Base-by-base conservation (phyloP, 2,329 filamentous ascomycete species). In the Penicillium janthinellum region DNA sequence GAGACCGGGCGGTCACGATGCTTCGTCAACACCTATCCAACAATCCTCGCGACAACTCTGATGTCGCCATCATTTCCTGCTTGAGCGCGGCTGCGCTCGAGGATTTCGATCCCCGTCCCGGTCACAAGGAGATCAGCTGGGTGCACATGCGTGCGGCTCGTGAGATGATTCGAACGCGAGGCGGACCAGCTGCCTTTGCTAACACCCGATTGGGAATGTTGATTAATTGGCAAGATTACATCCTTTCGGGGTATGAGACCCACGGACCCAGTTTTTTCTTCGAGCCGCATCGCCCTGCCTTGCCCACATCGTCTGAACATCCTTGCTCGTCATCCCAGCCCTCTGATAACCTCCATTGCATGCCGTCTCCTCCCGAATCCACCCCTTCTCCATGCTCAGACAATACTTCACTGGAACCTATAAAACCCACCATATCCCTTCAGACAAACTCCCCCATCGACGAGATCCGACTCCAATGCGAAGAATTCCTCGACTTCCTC, bases 171-270 rank as follows among this genome's bases (percentile, higher is more conserved):
- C 69, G 72, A 37, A 66, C 69, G 7, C 71, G 76, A 34, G 75
- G 75, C 7, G 76, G 76, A 2, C 73, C 76, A 5, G 61, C 64
- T 14, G 73, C 71, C 8, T 75, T 78, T 54, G 64, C 70, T 35
- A 69, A 76, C 41, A 76, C 74, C 37, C 75, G 70, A 20, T 61
- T 78, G 44, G 74, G 71, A 3, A 78, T 76, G 73, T 60, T 78
- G 50, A 77, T 77, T 45, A 77, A 78, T 54, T 78, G 75, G 76
- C 73, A 75, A 58, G 76, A 78, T 61, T 78, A 78, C 59, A 75
- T 76, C 35, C 67, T 78, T 44, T 72, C 74, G 0, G 75, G 77
- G 1, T 78, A 77, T 61, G 72, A 77, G 56, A 71, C 70, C 1
- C 65, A 72, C 12, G 70, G 69, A 5, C 66, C 69, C 1, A 73